Percentiles rank a stretch among this genome's conserved stretches.
Conservation (phyloP, 768 basidiomycete genomes). For the Phanerochaete carnosa region DNA sequence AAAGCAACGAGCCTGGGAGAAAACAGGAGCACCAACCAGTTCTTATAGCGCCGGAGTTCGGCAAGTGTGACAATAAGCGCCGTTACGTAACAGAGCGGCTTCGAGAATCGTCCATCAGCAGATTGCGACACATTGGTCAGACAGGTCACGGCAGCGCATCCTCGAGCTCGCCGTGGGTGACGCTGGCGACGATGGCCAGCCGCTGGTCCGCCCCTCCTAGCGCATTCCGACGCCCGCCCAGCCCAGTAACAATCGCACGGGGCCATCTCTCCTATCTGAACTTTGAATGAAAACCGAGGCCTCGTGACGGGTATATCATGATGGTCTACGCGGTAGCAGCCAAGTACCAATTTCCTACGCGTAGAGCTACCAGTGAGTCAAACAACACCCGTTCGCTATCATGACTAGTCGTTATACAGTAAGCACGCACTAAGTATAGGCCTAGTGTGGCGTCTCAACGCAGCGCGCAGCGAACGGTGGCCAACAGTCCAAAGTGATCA, state of each 20-base stretch:
- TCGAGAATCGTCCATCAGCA: conserved; percentile 4
- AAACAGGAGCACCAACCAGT: neutral
- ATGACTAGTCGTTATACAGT: too few species aligned
- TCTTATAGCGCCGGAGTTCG: conserved; percentile 13
- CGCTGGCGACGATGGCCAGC: neutral
- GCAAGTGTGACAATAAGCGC: conserved; percentile 6
- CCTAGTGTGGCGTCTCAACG: neutral
- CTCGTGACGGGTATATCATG: too few species aligned
- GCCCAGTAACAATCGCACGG: neutral
- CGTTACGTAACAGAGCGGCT: conserved; percentile 1
- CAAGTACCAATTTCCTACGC: too few species aligned
- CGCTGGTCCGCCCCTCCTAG: neutral
- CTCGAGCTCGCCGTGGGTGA: neutral
- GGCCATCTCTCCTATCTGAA: too few species aligned
- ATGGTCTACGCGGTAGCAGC: too few species aligned
- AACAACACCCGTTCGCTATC: too few species aligned
- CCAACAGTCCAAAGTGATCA: conserved; percentile 64
- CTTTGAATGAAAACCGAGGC: neutral
- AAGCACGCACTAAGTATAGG: too few species aligned
- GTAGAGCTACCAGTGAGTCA: too few species aligned
- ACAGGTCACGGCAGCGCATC: neutral
- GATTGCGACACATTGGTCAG: neutral
- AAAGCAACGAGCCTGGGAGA: conserved; percentile 23
- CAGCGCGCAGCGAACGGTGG: conserved; percentile 33
- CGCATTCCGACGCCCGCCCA: neutral